Evolutionary conservation across 1,284 basidiomycete species (phyloP).

Genomic region (Cutaneotrichosporon sp.): DNA sequence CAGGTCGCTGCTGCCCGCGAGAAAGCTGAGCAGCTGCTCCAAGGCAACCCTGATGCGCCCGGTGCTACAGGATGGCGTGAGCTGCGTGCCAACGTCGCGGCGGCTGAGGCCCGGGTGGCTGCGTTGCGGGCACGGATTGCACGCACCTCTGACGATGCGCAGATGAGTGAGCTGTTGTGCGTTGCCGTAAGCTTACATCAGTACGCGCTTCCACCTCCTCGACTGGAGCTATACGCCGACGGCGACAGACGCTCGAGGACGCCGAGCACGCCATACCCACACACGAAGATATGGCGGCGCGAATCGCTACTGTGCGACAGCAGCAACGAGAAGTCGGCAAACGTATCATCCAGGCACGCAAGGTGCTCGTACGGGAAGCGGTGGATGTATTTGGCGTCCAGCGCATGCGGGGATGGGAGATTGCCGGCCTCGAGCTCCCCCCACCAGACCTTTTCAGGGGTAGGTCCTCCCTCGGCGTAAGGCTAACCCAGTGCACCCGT

Average conservation of each 20-base stretch:
- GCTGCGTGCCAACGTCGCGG: conserved; percentile 39
- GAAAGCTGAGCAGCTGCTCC: conserved; percentile 22
- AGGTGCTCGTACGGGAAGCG: conserved; percentile 43
- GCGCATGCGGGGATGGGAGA: conserved; percentile 34
- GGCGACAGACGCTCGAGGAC: conserved; percentile 13
- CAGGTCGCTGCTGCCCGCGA: conserved; percentile 22
- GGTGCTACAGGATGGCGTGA: conserved; percentile 32
- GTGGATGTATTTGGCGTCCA: conserved; percentile 42
- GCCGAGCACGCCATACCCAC: conserved; percentile 6
- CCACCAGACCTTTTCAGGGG: conserved; percentile 37
- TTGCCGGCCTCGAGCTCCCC: conserved; percentile 39
- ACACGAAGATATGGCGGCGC: conserved; percentile 17
- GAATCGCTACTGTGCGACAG: conserved; percentile 17
- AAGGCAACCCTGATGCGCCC: not conserved
- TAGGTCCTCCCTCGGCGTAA: conserved; percentile 26
- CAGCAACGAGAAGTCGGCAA: conserved; percentile 32
- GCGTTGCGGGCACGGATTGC: conserved; percentile 23
- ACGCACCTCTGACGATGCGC: conserved; percentile 7
- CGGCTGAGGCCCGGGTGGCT: conserved; percentile 26
- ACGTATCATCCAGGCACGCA: conserved; percentile 39
- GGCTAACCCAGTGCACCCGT: conserved; percentile 29
- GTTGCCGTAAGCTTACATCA: conserved; percentile 8
- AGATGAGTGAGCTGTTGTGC: not conserved
- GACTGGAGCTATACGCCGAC: not conserved
- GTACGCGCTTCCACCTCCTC: conserved; percentile 9